phyloP scores from a whole-genome alignment of 352 stramenopile species.

The Phytophthora nicotianae region DNA sequence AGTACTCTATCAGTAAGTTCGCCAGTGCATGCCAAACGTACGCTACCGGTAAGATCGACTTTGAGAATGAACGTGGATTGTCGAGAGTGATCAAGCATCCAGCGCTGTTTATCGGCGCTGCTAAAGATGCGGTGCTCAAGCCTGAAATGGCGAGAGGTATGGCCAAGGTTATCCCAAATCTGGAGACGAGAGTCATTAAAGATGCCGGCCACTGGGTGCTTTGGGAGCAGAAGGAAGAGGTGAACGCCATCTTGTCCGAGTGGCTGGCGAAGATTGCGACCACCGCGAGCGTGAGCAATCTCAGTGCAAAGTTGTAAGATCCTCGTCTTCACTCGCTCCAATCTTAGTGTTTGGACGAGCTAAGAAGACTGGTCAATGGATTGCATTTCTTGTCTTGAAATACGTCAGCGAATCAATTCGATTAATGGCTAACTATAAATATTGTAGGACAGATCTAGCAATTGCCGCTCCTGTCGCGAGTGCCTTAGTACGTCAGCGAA shows the following conservation, averaged over 20 bases:
- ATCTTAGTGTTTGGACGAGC: conserved; percentile 16
- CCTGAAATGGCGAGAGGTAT: conserved; percentile 49
- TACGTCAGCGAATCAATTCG: conserved; percentile 29
- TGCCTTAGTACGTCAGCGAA: conserved; percentile 27
- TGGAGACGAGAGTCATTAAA: conserved; percentile 38
- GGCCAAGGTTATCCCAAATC: conserved; percentile 44
- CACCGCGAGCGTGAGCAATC: not conserved
- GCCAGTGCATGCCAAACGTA: conserved; percentile 43
- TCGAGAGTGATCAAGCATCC: conserved; percentile 40
- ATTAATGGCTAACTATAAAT: not conserved
- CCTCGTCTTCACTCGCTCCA: conserved; percentile 4
- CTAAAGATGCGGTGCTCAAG: conserved; percentile 50
- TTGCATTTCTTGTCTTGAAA: conserved; percentile 29
- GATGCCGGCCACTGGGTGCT: conserved; percentile 53
- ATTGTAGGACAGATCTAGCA: conserved; percentile 17
- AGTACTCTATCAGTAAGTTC: conserved; percentile 50
- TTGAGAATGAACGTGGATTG: conserved; percentile 40
- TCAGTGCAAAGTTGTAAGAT: conserved; percentile 19
- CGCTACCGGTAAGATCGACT: conserved; percentile 48
- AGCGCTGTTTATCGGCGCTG: conserved; percentile 50
- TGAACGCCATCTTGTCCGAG: conserved; percentile 44
- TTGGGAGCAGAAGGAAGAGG: conserved; percentile 49
- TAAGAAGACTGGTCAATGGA: conserved; percentile 31
- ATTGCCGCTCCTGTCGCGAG: conserved; percentile 26
- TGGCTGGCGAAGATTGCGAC: conserved; percentile 33